Conservation (phyloP, 1,284 basidiomycete genomes). For the Boletus hoseneyae region DNA sequence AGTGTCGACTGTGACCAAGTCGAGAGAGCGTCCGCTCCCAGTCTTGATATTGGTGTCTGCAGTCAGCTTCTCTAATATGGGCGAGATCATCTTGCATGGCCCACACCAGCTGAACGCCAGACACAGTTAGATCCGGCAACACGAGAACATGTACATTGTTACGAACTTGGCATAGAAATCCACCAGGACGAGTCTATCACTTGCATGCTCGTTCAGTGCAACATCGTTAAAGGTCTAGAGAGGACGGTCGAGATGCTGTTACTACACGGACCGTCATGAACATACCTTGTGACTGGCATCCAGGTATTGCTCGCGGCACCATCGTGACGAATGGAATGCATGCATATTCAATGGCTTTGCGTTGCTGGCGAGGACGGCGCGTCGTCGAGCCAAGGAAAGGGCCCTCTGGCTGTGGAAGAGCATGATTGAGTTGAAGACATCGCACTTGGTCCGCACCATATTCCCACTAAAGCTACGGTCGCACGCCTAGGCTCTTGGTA, state of each 20-base stretch:
- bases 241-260: background rate
- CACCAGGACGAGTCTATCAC: conserved; percentile 59
- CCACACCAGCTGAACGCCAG: conserved; percentile 60
- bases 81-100: conserved; percentile 67
- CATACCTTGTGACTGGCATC: conserved; percentile 34
- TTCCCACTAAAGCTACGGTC: no score
- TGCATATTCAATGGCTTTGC: conserved; percentile 5
- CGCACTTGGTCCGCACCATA: no score
- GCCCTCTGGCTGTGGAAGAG: conserved; percentile 9
- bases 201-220: conserved; percentile 33
- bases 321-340: conserved; percentile 28
- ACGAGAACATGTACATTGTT: background rate
- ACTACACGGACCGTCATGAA: background rate
- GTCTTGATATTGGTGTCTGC: conserved; percentile 42
- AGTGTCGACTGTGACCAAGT: conserved; percentile 67
- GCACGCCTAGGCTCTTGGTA: no score
- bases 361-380: conserved; percentile 2
- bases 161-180: conserved; percentile 77
- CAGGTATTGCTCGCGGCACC: conserved; percentile 33
- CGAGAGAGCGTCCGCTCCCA: conserved; percentile 53
- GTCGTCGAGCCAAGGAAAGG: conserved; percentile 11
- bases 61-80: conserved; percentile 56
- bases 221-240: conserved; percentile 50
- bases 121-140: conserved; percentile 4
- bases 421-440: conserved; percentile 15